Evolutionary conservation across 2,329 filamentous ascomycete species (phyloP).

Genomic region (Fusarium subtropicale): DNA sequence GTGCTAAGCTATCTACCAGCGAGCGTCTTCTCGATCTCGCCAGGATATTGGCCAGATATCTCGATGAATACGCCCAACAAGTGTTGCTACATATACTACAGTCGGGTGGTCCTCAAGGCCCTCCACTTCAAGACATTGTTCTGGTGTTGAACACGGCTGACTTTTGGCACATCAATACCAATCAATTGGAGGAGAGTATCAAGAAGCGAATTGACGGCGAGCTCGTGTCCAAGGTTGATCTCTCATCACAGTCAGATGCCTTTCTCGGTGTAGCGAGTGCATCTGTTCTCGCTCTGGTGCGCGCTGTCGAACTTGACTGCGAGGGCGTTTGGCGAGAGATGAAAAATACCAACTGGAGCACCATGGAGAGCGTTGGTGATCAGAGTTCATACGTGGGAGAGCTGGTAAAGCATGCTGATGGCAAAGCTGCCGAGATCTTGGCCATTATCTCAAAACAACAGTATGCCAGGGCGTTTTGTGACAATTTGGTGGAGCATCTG

Average conservation of each 20-base stretch:
- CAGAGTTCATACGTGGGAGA: slow-evolving; percentile 93
- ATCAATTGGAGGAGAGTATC: slow-evolving; percentile 94
- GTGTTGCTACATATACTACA: slow-evolving; percentile 81
- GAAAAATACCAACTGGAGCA: slow-evolving; percentile 95
- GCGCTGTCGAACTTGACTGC: slow-evolving; percentile 82
- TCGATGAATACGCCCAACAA: slow-evolving; percentile 95
- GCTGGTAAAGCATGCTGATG: slow-evolving; percentile 78
- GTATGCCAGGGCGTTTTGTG: slow-evolving; percentile 93
- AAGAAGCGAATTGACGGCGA: slow-evolving; percentile 88
- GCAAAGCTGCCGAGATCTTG: slow-evolving; percentile 79
- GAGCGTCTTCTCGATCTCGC: slow-evolving; percentile 86
- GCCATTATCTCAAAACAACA: slow-evolving; percentile 86
- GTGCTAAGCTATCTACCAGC: slow-evolving; percentile 95
- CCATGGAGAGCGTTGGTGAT: slow-evolving; percentile 91
- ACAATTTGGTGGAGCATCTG: slow-evolving; percentile 92
- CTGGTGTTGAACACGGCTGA: slow-evolving; percentile 96
- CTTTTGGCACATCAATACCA: slow-evolving; percentile 95
- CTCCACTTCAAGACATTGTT: slow-evolving; percentile 78
- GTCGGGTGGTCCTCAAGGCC: slow-evolving; percentile 63
- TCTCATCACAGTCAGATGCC: slow-evolving; percentile 92
- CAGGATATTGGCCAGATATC: slow-evolving; percentile 87
- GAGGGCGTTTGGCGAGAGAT: slow-evolving; percentile 96
- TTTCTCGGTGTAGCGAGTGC: slow-evolving; percentile 96
- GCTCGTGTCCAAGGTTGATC: slow-evolving; percentile 79
- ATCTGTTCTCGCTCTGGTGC: slow-evolving; percentile 84